Conservation (phyloP, 176 grass and related monocot species). For the Oryza rufipogon region DNA sequence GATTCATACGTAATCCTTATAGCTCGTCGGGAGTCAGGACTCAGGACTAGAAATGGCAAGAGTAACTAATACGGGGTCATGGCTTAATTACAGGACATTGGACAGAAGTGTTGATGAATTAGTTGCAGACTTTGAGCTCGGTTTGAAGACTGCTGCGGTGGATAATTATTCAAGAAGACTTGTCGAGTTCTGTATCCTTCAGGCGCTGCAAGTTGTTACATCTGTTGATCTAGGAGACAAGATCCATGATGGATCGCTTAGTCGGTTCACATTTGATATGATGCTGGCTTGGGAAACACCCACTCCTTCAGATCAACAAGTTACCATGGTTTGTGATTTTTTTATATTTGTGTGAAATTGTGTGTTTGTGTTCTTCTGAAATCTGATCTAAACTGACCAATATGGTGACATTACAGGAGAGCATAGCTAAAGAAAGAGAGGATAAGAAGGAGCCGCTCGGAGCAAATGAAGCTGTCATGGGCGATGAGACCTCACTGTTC, state of each 20-base stretch:
- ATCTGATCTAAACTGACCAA: background rate
- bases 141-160: conserved; percentile 52
- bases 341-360: background rate
- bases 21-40: background rate
- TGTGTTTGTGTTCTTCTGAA: background rate
- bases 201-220: conserved; percentile 49
- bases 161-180: conserved; percentile 81
- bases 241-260: conserved; percentile 65
- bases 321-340: conserved; percentile 49
- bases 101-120: conserved; percentile 56
- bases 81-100: conserved; percentile 59
- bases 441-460: conserved; percentile 59
- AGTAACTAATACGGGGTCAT: conserved; percentile 37
- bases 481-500: conserved; percentile 80
- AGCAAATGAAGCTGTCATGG: conserved; percentile 60
- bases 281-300: conserved; percentile 93
- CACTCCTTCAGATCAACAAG: conserved; percentile 44
- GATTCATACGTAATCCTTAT: background rate
- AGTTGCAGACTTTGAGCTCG: conserved; percentile 54
- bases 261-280: conserved; percentile 88
- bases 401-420: conserved; percentile 53
- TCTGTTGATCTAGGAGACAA: conserved; percentile 58
- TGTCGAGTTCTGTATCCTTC: conserved; percentile 80
- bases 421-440: conserved; percentile 77
- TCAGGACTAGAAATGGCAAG: background rate